These are phyloP conservation scores for Scutellaria minor DNA, from an alignment of 257 asterid genomes.

Conservation along the genomic window DNA sequence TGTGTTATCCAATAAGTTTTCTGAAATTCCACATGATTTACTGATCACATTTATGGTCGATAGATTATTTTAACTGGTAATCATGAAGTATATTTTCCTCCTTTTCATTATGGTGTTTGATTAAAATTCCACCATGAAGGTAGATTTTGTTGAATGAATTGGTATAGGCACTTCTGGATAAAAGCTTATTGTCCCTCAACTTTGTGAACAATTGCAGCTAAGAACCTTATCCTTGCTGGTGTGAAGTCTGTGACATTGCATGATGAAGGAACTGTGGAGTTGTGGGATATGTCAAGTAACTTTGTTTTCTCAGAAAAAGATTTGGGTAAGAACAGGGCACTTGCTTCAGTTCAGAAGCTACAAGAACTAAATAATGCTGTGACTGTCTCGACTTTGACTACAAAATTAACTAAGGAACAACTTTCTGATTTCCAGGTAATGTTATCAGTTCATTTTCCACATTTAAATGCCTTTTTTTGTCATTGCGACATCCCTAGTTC, in stretches of 20 bases:
- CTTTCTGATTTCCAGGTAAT: slow-evolving; percentile 80
- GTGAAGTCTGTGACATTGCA: slow-evolving; percentile 93
- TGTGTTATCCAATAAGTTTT: background rate
- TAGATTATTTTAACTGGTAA: background rate
- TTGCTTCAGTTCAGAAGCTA: slow-evolving; percentile 81
- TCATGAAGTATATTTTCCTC: slow-evolving; percentile 1
- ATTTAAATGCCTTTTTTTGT: background rate
- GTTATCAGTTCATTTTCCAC: background rate
- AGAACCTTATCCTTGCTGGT: slow-evolving; percentile 93
- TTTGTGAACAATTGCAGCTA: slow-evolving; percentile 63
- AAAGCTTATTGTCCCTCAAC: slow-evolving; percentile 22
- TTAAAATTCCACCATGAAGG: background rate
- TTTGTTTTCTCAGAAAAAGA: slow-evolving; percentile 83
- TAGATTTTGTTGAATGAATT: slow-evolving; percentile 14
- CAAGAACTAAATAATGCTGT: slow-evolving; percentile 95
- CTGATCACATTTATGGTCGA: background rate
- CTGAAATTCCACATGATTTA: background rate
- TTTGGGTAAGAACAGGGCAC: slow-evolving; percentile 89
- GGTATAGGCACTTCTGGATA: background rate
- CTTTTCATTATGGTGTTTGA: slow-evolving; percentile 17
- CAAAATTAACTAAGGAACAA: slow-evolving; percentile 69
- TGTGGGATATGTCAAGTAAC: slow-evolving; percentile 94
- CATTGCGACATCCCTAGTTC: too few species aligned
- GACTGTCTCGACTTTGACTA: slow-evolving; percentile 64
- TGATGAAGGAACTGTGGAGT: slow-evolving; percentile 79